Base-by-base conservation (phyloP, 2,329 filamentous ascomycete species). In the Fusarium nisikadoi region DNA sequence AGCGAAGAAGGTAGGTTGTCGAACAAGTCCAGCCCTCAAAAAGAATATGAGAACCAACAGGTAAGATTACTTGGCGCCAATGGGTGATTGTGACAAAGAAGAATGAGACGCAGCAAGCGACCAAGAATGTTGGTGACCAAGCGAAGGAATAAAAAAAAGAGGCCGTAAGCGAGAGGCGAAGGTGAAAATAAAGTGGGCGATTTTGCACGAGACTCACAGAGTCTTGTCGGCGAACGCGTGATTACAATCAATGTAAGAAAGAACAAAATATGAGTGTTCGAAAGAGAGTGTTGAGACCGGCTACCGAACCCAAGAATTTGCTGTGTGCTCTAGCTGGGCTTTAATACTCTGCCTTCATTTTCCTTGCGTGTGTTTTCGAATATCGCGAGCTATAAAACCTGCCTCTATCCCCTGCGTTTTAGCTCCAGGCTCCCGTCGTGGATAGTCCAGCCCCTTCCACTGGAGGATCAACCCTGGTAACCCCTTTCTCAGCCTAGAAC, bases 261-360 rank as follows among this genome's bases (percentile, higher is more conserved):
- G 31, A 36, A 54, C 29, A 29, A 43, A 63, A 57, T 31, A 56
- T 38, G 7, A 65, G 47, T 45, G 45, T 36, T 62, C 56, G 65
- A 72, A 73, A 53, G 65, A 70, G 55, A 67, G 68, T 55, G 42
- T 59, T 67, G 70, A 70, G 70, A 60, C 70, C 70, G 68, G 70
- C 70, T 72, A 60, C 70, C 45, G 70, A 67, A 57, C 27, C 55
- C 35, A 47, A 57, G 23, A 60, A 31, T 17, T 53, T 63, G 41
- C n/a, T 47, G 61, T 49, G 65, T 45, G 57, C 54, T 73, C 65
- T 54, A 49, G 27, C 49, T 55, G 33, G 58, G 47, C 49, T 72
- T 73, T 70, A 72, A 73, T 73, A 73, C 70, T 70, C 56, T 70
- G 56, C 17, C 23, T 35, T 35, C 14, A 36, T 57, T 39, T 29